Evolutionary conservation across 768 basidiomycete genomes (phyloP).

Genomic region (Boletus vinaceobasis): DNA sequence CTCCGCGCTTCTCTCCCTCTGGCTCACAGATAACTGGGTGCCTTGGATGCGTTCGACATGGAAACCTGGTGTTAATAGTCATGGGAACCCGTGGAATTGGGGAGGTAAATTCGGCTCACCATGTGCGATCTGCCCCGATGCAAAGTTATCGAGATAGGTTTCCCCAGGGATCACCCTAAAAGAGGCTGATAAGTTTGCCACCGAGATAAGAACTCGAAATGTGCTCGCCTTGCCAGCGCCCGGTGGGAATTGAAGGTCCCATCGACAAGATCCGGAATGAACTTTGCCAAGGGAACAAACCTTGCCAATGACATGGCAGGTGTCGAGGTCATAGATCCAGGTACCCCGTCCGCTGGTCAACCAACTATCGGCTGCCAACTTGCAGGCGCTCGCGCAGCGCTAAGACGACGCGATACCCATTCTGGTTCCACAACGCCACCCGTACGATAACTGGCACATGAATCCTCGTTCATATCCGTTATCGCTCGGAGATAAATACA

Average conservation of each 20-base stretch:
- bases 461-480: constrained; percentile 13
- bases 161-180: constrained; percentile 60
- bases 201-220: constrained; percentile 3
- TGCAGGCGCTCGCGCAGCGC: constrained; percentile 39
- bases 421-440: constrained; percentile 66
- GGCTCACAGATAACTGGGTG: constrained; percentile 43
- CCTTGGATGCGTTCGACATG: constrained; percentile 6
- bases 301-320: constrained; percentile 50
- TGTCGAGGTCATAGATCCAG: constrained; percentile 76
- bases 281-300: constrained; percentile 31
- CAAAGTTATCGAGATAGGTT: constrained; percentile 56
- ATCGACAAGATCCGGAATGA: constrained; percentile 19
- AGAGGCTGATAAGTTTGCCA: constrained; percentile 41
- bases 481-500: constrained; percentile 68
- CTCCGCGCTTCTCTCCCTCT: constrained; percentile 35
- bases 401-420: constrained; percentile 65
- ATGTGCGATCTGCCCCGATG: constrained; percentile 79
- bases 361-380: not conserved
- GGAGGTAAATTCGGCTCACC: constrained; percentile 37
- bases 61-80: not conserved
- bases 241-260: constrained; percentile 38
- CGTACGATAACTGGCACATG: constrained; percentile 21
- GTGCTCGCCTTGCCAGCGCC: constrained; percentile 38
- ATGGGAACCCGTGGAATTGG: constrained; percentile 8
- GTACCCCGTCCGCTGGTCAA: constrained; percentile 16